phyloP scores from a whole-genome alignment of 2,329 filamentous ascomycete genomes.

The Cladosporium sp. region DNA sequence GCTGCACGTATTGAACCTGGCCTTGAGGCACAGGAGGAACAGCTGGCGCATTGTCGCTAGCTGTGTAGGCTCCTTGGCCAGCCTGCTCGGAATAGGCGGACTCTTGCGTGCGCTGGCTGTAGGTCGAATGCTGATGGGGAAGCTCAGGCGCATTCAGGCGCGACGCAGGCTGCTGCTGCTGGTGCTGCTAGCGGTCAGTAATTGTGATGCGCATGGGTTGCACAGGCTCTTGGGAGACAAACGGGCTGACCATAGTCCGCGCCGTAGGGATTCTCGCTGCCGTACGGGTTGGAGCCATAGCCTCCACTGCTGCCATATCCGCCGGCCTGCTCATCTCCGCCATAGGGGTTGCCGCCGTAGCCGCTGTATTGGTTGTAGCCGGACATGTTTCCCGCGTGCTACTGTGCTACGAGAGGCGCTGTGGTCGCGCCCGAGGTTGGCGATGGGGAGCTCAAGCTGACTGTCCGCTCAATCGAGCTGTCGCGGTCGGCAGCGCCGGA shows the following conservation, averaged over 20 bases:
- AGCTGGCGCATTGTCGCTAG: constrained; percentile 23
- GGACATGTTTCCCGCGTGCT: constrained; percentile 40
- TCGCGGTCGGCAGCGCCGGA: background rate
- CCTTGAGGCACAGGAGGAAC: constrained; percentile 52
- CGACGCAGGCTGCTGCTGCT: constrained; percentile 9
- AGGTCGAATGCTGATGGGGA: constrained; percentile 35
- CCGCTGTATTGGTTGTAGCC: constrained; percentile 57
- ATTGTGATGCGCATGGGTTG: constrained; percentile 10
- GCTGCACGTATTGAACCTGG: constrained; percentile 39
- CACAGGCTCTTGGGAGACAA: constrained; percentile 1
- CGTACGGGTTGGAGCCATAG: constrained; percentile 33
- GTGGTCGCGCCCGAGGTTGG: background rate
- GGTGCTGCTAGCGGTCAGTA: background rate
- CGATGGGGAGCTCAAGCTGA: constrained; percentile 10
- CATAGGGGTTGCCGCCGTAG: constrained; percentile 59
- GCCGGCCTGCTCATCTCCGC: constrained; percentile 47
- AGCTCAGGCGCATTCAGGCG: constrained; percentile 26
- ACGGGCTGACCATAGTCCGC: constrained; percentile 24
- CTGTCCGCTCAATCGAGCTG: background rate
- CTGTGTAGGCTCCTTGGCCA: constrained; percentile 32
- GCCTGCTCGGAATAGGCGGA: constrained; percentile 9
- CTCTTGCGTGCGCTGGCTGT: constrained; percentile 18
- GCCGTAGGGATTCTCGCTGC: constrained; percentile 36
- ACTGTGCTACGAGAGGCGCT: background rate
- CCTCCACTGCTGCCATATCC: constrained; percentile 14